Conservation (phyloP, 2,329 filamentous ascomycete species). For the Cladosporium cucumerinum region DNA sequence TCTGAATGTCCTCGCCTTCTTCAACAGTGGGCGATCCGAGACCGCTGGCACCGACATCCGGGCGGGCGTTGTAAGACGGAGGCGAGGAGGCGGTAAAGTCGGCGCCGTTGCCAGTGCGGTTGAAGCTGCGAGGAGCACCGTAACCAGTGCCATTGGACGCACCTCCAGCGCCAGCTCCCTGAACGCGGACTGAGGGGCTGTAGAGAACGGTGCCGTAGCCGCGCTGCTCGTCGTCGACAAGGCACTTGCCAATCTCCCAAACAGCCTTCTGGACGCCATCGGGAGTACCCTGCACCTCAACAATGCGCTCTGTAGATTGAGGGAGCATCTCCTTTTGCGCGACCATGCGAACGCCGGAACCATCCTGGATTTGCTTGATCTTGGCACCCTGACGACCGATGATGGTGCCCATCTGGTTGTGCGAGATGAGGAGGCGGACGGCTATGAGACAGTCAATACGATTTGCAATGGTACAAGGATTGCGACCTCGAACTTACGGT, state of each 20-base stretch:
- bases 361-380: slow-evolving; percentile 99
- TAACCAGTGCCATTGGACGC: slow-evolving; percentile 53
- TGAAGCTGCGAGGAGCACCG: slow-evolving; percentile 61
- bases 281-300: slow-evolving; percentile 92
- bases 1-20: slow-evolving; percentile 96
- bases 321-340: slow-evolving; percentile 99
- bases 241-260: slow-evolving; percentile 98
- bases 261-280: slow-evolving; percentile 93
- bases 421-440: slow-evolving; percentile 95
- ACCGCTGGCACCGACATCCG: slow-evolving; percentile 67
- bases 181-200: slow-evolving; percentile 90
- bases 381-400: slow-evolving; percentile 95
- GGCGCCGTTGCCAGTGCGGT: slow-evolving; percentile 91
- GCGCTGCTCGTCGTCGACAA: slow-evolving; percentile 96
- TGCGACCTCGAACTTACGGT: slow-evolving; percentile 61
- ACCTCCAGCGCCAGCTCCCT: slow-evolving; percentile 57
- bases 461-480: slow-evolving; percentile 35
- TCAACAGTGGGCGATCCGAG: slow-evolving; percentile 82
- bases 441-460: slow-evolving; percentile 52
- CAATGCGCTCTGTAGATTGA: slow-evolving; percentile 95
- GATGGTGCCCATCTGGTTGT: slow-evolving; percentile 99
- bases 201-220: slow-evolving; percentile 96
- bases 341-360: slow-evolving; percentile 96
- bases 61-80: slow-evolving; percentile 71
- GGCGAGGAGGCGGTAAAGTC: slow-evolving; percentile 86